phyloP scores from a whole-genome alignment of 192 early-diverging fungal genomes.

The Umbelopsis ramanniana region DNA sequence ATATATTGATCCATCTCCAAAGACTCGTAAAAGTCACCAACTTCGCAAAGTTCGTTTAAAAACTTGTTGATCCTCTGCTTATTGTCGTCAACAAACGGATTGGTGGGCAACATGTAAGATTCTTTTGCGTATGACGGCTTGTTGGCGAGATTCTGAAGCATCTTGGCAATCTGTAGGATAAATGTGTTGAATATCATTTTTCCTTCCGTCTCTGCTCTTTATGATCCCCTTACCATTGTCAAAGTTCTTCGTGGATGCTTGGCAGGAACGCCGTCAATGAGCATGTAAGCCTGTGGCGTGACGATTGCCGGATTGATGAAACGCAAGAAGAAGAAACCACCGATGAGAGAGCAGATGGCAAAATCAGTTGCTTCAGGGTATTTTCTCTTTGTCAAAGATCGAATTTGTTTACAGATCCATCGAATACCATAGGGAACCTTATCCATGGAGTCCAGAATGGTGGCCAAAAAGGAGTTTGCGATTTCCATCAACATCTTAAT shows the following conservation, averaged over 20 bases:
- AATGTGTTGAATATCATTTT: background rate
- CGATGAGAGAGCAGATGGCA: conserved; percentile 89
- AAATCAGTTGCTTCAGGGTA: conserved; percentile 87
- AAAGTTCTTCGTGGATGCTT: conserved; percentile 80
- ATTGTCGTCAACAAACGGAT: conserved; percentile 88
- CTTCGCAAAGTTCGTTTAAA: conserved; percentile 89
- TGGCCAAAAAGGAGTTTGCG: conserved; percentile 80
- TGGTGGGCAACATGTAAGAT: conserved; percentile 83
- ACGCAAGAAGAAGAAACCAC: conserved; percentile 93
- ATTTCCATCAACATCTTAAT: conserved; percentile 81
- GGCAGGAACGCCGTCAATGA: conserved; percentile 78
- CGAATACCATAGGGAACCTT: conserved; percentile 93
- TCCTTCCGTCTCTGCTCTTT: background rate
- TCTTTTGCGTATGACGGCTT: conserved; percentile 91
- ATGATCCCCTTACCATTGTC: conserved; percentile 63
- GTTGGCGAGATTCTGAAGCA: conserved; percentile 94
- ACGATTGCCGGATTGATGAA: conserved; percentile 98
- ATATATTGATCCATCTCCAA: conserved; percentile 98
- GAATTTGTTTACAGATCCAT: conserved; percentile 98
- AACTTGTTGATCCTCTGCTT: conserved; percentile 82
- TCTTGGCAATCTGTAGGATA: conserved; percentile 72
- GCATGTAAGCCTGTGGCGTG: conserved; percentile 89
- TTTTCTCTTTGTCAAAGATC: conserved; percentile 84
- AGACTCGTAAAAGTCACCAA: conserved; percentile 91
- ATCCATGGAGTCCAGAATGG: conserved; percentile 82